Evolutionary conservation across 2,329 filamentous ascomycete species (phyloP), one percentile per base, ranked within the genome.

Genomic region (Anisogramma anomala): DNA sequence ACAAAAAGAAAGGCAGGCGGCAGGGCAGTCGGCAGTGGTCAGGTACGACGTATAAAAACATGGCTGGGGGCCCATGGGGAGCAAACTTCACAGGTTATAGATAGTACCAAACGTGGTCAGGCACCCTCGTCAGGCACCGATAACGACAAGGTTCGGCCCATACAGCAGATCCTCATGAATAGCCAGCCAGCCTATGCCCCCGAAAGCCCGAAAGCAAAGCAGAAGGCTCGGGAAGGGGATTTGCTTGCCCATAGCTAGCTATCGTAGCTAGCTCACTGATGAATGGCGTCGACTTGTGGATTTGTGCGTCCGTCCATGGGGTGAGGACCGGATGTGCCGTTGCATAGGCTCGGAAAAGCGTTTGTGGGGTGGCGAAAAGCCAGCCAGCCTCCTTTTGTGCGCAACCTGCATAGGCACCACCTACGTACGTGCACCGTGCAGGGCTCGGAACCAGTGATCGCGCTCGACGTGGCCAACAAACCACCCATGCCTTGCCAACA

Each of bases 11-110:
- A 13, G 14, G 11, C 33, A 22, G 27, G 14, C 20, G 35, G 22
- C 25, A 28, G 43, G 44, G 44, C 34, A 41, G 41, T 31, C 41
- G 33, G 41, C 41, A 47, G 27, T 30, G n/a, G n/a, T n/a, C n/a
- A n/a, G n/a, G n/a, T n/a, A n/a, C 26, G 26, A 11, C 9, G 34
- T 43, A 41, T 44, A 33, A 40, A 36, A 33, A 39, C 27, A 30
- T 32, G 42, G 25, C 33, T 22, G 18, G 39, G 28, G 33, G 22
- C 28, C 3, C 10, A 8, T 18, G 15, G 14, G 14, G 9, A 17
- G 17, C 8, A 18, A 18, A 44, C 35, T 19, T 19, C 22, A 28
- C 32, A 34, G 31, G 37, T 15, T 15, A 25, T 22, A 37, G 25
- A 39, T n/a, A 19, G 22, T 41, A 41, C 33, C 36, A 30, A 30